Percentiles rank a stretch among this genome's conserved stretches.
These are phyloP conservation scores for Cordyceps militaris DNA, from an alignment of 2,329 filamentous ascomycete genomes.

Conservation along the genomic window DNA sequence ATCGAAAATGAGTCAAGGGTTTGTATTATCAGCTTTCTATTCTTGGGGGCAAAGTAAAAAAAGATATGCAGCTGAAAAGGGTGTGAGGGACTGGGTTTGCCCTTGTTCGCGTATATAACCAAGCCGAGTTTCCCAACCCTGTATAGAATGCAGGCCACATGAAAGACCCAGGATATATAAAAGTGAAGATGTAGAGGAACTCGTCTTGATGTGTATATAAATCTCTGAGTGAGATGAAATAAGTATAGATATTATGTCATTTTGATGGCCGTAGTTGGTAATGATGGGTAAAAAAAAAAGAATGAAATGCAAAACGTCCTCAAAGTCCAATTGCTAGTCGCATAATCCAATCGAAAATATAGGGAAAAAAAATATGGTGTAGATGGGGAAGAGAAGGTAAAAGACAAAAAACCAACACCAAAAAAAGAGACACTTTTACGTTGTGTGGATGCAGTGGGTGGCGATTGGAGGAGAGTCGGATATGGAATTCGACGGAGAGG, in stretches of 20 bases:
- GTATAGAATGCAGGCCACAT: neutral
- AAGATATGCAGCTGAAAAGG: neutral
- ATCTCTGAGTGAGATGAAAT: neutral
- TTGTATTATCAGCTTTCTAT: no score
- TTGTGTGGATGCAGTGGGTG: neutral
- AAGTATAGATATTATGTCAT: constrained; percentile 2
- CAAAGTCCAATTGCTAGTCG: neutral
- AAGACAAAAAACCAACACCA: neutral
- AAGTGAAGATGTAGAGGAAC: neutral
- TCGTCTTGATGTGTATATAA: neutral
- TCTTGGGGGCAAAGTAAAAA: neutral
- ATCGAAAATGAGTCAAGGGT: no score
- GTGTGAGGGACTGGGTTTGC: neutral
- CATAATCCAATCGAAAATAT: neutral
- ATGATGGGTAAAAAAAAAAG: neutral
- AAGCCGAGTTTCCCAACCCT: neutral
- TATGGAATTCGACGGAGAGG: no score
- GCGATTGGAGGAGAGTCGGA: neutral
- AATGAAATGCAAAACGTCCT: neutral
- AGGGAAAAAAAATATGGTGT: neutral
- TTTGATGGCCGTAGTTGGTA: neutral
- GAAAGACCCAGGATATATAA: neutral
- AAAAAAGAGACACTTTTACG: neutral
- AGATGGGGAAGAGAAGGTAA: neutral
- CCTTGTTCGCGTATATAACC: neutral